These are phyloP conservation scores for Yamadazyma membranifaciens DNA, from an alignment of 1,139 yeast species.

Conservation along the genomic window DNA sequence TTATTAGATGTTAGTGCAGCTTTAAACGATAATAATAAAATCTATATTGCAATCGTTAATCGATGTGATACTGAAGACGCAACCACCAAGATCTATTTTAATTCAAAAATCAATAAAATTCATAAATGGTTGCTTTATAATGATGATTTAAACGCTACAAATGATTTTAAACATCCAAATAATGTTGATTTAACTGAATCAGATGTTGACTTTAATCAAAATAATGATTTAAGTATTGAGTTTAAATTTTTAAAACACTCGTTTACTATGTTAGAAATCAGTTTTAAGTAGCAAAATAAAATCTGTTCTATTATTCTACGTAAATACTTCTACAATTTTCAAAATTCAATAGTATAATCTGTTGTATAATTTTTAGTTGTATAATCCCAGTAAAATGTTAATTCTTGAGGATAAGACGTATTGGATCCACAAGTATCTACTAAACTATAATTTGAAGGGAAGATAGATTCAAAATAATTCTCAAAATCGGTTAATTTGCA, in stretches of 20 bases:
- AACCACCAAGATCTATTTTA: constrained; percentile 16
- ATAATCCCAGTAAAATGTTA: constrained; percentile 7
- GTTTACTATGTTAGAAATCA: constrained; percentile 14
- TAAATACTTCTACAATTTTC: too few species aligned
- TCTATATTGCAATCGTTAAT: constrained; percentile 26
- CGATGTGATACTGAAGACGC: constrained; percentile 22
- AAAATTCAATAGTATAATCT: too few species aligned
- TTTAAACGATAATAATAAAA: constrained; percentile 14
- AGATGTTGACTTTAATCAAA: constrained; percentile 6
- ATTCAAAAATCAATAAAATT: constrained; percentile 13
- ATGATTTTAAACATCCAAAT: constrained; percentile 20
- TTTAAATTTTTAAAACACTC: constrained; percentile 16
- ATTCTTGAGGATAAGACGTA: constrained; percentile 1
- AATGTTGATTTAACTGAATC: constrained; percentile 10
- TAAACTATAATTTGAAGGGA: constrained; percentile 1
- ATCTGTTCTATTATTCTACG: background rate
- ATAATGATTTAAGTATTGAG: constrained; percentile 3
- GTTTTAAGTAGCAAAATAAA: background rate
- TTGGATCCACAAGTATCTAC: constrained; percentile 3
- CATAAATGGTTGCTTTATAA: constrained; percentile 22
- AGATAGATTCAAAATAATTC: constrained; percentile 1
- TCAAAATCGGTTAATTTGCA: constrained; percentile 44
- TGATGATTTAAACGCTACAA: constrained; percentile 23
- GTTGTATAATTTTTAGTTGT: background rate
- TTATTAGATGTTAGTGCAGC: constrained; percentile 17